Percentiles rank a stretch among this genome's conserved stretches.
These are phyloP conservation scores for Stagonosporopsis vannaccii DNA, from an alignment of 2,329 filamentous ascomycete species.

Conservation along the genomic window DNA sequence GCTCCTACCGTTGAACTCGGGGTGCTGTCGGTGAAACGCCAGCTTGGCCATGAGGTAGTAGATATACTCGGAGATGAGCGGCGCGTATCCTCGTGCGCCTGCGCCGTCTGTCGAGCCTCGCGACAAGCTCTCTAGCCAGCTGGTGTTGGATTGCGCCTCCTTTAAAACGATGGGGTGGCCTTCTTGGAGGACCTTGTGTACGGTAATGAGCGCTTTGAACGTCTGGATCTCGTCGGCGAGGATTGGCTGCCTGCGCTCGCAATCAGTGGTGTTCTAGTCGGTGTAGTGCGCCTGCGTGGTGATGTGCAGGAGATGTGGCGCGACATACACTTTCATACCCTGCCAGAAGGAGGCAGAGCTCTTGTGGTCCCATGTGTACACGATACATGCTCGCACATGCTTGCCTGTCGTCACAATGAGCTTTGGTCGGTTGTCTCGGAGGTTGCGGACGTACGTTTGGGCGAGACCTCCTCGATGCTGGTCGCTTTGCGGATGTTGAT, in stretches of 20 bases:
- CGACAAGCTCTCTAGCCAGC: constrained; percentile 92
- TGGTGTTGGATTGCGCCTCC: constrained; percentile 86
- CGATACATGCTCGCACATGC: constrained; percentile 97
- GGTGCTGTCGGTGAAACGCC: constrained; percentile 94
- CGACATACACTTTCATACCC: constrained; percentile 91
- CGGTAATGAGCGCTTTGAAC: constrained; percentile 96
- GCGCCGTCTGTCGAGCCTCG: constrained; percentile 79
- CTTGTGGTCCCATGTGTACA: constrained; percentile 99
- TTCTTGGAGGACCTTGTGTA: constrained; percentile 97
- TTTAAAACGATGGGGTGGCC: constrained; percentile 87
- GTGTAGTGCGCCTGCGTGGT: not conserved
- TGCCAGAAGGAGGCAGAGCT: constrained; percentile 95
- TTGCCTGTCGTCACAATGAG: constrained; percentile 65
- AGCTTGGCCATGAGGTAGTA: constrained; percentile 94
- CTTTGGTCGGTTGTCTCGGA: constrained; percentile 19
- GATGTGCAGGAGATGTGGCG: not conserved
- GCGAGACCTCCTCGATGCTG: constrained; percentile 71
- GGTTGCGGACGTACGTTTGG: constrained; percentile 63
- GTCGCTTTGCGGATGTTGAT: constrained; percentile 74
- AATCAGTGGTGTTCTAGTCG: constrained; percentile 21
- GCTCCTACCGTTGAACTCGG: constrained; percentile 86
- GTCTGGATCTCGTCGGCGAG: constrained; percentile 98
- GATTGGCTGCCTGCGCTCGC: constrained; percentile 80
- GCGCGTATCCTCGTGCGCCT: constrained; percentile 85
- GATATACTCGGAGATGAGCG: constrained; percentile 95